A percentile compares a stretch with the other conserved stretches of the same genome.
Evolutionary conservation across 2,329 filamentous ascomycete genomes (phyloP).

Genomic region (Leptographium lundbergii): DNA sequence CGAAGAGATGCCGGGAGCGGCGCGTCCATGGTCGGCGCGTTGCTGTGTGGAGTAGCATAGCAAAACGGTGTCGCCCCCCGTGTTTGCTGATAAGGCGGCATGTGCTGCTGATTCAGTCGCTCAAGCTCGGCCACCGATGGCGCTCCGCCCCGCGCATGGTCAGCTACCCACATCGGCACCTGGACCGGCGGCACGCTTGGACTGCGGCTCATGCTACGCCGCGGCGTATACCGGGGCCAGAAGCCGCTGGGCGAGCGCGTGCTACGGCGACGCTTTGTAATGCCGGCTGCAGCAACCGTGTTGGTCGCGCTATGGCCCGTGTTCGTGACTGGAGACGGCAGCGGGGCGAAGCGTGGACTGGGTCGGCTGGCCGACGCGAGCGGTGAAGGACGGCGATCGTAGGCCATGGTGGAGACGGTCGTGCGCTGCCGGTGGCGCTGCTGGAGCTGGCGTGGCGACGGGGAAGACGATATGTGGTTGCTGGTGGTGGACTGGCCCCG

Average conservation of each 20-base stretch:
- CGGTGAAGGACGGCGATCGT: conserved; percentile 27
- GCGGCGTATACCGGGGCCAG: conserved; percentile 37
- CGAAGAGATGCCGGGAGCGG: conserved; percentile 14
- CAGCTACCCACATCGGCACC: conserved; percentile 6
- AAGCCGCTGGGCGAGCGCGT: conserved; percentile 41
- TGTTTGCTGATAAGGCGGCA: conserved; percentile 12
- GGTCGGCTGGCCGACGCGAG: conserved; percentile 15
- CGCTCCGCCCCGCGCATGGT: not conserved
- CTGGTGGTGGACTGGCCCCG: conserved; percentile 31
- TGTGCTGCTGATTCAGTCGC: conserved; percentile 15
- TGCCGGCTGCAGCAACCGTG: conserved; percentile 11
- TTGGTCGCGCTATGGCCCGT: conserved; percentile 29
- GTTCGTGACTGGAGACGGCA: conserved; percentile 24
- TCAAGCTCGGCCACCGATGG: conserved; percentile 21
- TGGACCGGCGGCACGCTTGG: conserved; percentile 26
- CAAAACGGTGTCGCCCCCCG: conserved; percentile 45
- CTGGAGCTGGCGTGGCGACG: not conserved
- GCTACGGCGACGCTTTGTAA: conserved; percentile 25
- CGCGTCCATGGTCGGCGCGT: conserved; percentile 33
- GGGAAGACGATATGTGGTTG: conserved; percentile 6
- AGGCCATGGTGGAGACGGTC: conserved; percentile 14
- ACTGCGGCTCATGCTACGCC: conserved; percentile 32
- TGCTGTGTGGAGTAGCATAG: conserved; percentile 67
- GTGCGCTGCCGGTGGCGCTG: not conserved
- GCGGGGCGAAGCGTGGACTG: conserved; percentile 17